These are phyloP conservation scores for Diaporthe capsici DNA, from an alignment of 2,329 filamentous ascomycete species.

Conservation along the genomic window DNA sequence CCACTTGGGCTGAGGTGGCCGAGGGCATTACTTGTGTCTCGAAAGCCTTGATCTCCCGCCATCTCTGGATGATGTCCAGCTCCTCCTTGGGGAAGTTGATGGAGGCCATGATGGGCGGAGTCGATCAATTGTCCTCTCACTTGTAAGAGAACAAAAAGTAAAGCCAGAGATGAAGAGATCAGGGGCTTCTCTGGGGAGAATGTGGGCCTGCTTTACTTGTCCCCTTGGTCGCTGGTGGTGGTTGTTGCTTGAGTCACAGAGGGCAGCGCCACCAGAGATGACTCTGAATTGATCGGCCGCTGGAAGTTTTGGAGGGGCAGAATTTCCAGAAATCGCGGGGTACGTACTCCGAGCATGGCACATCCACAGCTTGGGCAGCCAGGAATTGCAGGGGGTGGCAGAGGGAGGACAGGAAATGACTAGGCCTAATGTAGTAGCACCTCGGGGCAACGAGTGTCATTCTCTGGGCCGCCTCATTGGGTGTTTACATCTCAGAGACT, in stretches of 20 bases:
- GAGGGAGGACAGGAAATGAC: not conserved
- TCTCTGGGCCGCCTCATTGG: not conserved
- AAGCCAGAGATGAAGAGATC: not conserved
- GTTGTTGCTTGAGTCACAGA: slow-evolving; percentile 38
- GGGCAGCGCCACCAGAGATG: slow-evolving; percentile 31
- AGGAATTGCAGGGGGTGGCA: not conserved
- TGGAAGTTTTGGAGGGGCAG: slow-evolving; percentile 41
- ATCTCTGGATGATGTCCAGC: slow-evolving; percentile 85
- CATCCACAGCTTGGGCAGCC: slow-evolving; percentile 6
- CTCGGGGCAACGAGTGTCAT: too few relatives aligned
- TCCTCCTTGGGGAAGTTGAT: slow-evolving; percentile 96
- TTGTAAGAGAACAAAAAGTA: not conserved
- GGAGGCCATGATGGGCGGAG: slow-evolving; percentile 69
- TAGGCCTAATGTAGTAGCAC: slow-evolving; percentile 18
- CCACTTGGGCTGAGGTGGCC: not conserved
- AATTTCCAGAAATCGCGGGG: slow-evolving; percentile 39
- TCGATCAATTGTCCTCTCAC: slow-evolving; percentile 37
- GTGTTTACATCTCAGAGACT: not conserved
- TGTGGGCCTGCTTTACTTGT: slow-evolving; percentile 10
- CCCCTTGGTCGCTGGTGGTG: slow-evolving; percentile 13
- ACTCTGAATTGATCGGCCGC: slow-evolving; percentile 35
- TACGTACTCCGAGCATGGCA: slow-evolving; percentile 34
- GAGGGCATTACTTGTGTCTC: slow-evolving; percentile 75
- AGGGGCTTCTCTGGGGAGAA: not conserved
- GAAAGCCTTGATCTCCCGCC: slow-evolving; percentile 95